These are phyloP conservation scores for Lecanicillium sp. DNA, from an alignment of 2,329 filamentous ascomycete species.

Conservation along the genomic window DNA sequence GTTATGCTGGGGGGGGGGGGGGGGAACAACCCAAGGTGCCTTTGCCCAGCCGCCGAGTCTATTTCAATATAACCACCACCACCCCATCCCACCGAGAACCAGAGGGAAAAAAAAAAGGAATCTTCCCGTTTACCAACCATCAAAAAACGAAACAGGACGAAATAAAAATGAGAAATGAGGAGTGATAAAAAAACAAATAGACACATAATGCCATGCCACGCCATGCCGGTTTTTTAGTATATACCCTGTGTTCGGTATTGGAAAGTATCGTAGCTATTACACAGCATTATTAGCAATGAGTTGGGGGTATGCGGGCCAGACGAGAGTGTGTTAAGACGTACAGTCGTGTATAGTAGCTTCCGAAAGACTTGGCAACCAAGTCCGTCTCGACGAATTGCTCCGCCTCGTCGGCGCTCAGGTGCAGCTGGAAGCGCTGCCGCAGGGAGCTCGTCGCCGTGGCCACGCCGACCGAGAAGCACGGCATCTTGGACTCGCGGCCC, in stretches of 20 bases:
- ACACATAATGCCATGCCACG: not conserved
- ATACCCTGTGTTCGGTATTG: conserved; percentile 85
- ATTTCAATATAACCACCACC: too few relatives aligned
- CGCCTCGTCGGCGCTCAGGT: conserved; percentile 76
- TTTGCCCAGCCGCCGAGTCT: too few relatives aligned
- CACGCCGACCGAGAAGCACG: conserved; percentile 73
- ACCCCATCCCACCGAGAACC: too few relatives aligned
- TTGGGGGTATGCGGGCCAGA: too few relatives aligned
- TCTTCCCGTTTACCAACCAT: too few relatives aligned
- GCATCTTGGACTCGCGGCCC: conserved; percentile 78
- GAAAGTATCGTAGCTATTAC: conserved; percentile 78
- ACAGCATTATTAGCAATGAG: conserved; percentile 12
- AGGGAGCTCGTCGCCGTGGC: conserved; percentile 62
- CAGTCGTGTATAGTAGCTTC: conserved; percentile 83
- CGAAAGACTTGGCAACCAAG: conserved; percentile 71
- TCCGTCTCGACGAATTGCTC: conserved; percentile 76
- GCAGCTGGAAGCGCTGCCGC: conserved; percentile 71
- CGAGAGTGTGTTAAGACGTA: too few relatives aligned
- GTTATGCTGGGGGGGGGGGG: too few relatives aligned
- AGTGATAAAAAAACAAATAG: not conserved
- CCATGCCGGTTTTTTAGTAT: conserved; percentile 48
- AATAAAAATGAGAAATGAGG: too few relatives aligned
- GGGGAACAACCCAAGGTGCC: too few relatives aligned
- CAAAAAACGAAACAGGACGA: too few relatives aligned
- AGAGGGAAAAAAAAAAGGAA: too few relatives aligned